Evolutionary conservation across 768 basidiomycete species (phyloP), one percentile per base, ranked within the genome.

Genomic region (Hericium alpestre): DNA sequence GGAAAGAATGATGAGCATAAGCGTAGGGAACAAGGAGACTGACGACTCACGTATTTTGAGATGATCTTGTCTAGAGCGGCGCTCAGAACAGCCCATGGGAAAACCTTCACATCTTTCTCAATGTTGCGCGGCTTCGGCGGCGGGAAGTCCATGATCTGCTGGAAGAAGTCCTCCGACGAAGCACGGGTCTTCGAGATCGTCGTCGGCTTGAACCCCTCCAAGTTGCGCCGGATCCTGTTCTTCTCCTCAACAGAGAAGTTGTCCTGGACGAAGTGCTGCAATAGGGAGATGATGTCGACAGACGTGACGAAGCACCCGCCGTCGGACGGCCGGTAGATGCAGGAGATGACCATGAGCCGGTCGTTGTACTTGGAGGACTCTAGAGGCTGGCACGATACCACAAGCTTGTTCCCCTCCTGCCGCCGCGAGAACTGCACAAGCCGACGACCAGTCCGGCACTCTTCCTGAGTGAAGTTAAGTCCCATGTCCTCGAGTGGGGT

Each of bases 81-180:
- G 16, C 78, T 78, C n/a, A 91, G 74, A 48, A 79, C 69, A 27
- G 74, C 75, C 89, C 89, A 91, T 41, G 82, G 80, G 63, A 91
- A 91, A 8, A 90, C 86, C 68, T 91, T 91, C 66, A 99, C 79
- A 65, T 97, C 93, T 76, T 98, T 97, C 67, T 97, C 95, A 60
- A 98, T 99, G 67, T 93, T 94, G 56, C 95, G 79, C 3, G 95
- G 95, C 68, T 91, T 93, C 8, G 95, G 95, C 48, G 83, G 82
- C 0, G 93, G 90, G 66, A 96, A 95, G 53, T 89, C 84, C 95
- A 99, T 97, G 73, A 99, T 93, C 63, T 84, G 79, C 72, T 89
- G 84, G 78, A 97, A 99, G 69, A 97, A 91, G n/a, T 79, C 76
- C 64, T 90, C 89, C 57, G 81, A 85, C 11, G 84, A 87, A 0